These are phyloP conservation scores for Hirsutella minnesotensis DNA, from an alignment of 2,329 filamentous ascomycete species.

Conservation along the genomic window DNA sequence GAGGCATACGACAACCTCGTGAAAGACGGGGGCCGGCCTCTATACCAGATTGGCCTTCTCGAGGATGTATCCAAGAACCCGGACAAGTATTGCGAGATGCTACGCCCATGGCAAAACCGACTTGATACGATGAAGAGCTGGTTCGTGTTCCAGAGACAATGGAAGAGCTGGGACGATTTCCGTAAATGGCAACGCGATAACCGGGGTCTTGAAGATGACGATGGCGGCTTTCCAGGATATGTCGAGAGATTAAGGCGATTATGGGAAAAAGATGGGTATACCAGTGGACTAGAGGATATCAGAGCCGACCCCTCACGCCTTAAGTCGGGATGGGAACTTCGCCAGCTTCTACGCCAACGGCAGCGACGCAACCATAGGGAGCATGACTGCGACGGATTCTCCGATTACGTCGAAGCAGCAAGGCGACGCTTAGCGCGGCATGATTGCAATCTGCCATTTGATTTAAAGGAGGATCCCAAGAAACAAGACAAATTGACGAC, in stretches of 20 bases:
- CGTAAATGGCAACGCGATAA: slow-evolving; percentile 5
- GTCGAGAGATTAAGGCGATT: neutral
- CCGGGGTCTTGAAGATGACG: neutral
- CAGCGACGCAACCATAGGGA: neutral
- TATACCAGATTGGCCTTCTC: neutral
- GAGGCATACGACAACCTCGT: neutral
- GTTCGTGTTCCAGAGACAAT: neutral
- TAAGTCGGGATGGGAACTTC: neutral
- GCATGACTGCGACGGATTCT: neutral
- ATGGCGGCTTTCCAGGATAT: neutral
- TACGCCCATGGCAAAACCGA: neutral
- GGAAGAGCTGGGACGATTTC: slow-evolving; percentile 5
- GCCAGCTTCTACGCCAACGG: neutral
- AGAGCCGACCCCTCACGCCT: neutral
- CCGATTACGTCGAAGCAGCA: slow-evolving; percentile 3
- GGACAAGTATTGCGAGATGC: neutral
- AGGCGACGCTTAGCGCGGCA: slow-evolving; percentile 13
- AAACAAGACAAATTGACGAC: slow-evolving; percentile 18
- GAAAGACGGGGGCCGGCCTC: neutral
- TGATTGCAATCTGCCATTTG: slow-evolving; percentile 14
- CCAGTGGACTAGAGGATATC: neutral
- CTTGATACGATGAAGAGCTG: neutral
- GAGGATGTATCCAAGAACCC: neutral
- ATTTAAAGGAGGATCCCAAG: slow-evolving; percentile 15
- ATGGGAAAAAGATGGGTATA: neutral